Base-by-base conservation (phyloP, 176 grass and related monocot species). In the Bonia amplexicaulis region DNA sequence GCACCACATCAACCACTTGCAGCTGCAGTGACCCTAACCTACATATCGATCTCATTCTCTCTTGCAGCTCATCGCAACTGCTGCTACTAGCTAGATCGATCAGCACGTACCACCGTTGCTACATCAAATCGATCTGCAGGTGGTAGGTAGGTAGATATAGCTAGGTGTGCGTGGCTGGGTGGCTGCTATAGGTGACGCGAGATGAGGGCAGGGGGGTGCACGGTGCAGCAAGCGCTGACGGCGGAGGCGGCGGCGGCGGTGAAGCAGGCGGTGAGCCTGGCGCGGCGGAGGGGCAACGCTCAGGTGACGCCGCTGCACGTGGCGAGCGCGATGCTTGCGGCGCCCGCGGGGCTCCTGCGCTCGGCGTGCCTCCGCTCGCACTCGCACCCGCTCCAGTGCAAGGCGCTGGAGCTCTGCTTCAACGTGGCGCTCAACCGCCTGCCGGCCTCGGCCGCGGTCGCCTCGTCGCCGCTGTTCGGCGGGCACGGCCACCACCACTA, bases 231-330 rank as follows among this genome's bases (percentile, higher is more conserved):
- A 74, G 85, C 91, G 17, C 87, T 98, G 17, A 89, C 96, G 22
- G 85, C 83, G 22, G 96, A 89, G 61, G 93, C 93, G 27, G 92
- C 93, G n/a, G 77, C 79, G 3, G 88, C 89, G 6, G 91, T 96
- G 58, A 95, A 95, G 90, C 96, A 94, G 82, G 93, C 93, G 17
- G 91, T 96, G 58, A 93, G 47, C 74, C 88, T 98, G 1, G 93
- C 96, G 0, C 82, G 88, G 9, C 89, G 91, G 17, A 79, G 96
- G 69, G 93, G 96, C 33, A 94, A 96, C 53, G 96, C 96, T 15
- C 93, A 98, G 78, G 93, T 98, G 72, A 98, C 93, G 61, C 96
- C 96, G 17, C 91, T 98, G 48, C 96, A 98, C 84, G 96, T 98
- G 4, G 96, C 96, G 27, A 95, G 87, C 86, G 91, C 93, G 80